Evolutionary conservation across 441 rosid genomes (phyloP).

Genomic region (Erodium moschatum): DNA sequence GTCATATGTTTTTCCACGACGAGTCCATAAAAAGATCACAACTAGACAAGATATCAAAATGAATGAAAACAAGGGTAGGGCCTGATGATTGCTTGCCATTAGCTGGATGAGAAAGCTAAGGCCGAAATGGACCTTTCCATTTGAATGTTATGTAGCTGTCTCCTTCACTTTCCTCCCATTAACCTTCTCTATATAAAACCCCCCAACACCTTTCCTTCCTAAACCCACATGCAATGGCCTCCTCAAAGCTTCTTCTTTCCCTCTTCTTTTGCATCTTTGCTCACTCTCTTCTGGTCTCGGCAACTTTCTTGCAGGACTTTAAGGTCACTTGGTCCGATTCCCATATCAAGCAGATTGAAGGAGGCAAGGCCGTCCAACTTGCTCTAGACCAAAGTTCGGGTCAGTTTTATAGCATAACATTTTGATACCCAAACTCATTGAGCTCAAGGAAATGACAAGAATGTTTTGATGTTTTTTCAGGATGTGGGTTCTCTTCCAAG

Average conservation of each 20-base stretch:
- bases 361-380: conserved; percentile 1
- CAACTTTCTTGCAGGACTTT: neutral
- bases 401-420: neutral
- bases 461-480: conserved; percentile 21
- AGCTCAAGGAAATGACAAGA: no score
- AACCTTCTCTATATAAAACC: conserved; percentile 2
- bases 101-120: conserved; percentile 1
- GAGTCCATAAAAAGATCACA: no score
- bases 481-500: conserved; percentile 63
- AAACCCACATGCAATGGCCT: neutral
- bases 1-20: no score
- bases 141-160: neutral
- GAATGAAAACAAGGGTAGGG: neutral
- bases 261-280: neutral
- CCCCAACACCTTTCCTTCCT: neutral
- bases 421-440: no score
- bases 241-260: neutral
- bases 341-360: neutral
- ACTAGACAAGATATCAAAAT: no score
- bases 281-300: neutral
- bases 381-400: neutral
- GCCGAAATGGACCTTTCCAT: neutral
- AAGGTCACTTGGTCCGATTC: neutral
- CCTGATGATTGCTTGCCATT: neutral
- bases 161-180: conserved; percentile 1